phyloP scores from a whole-genome alignment of 208 protist genomes.

The Leishmania mexicana region DNA sequence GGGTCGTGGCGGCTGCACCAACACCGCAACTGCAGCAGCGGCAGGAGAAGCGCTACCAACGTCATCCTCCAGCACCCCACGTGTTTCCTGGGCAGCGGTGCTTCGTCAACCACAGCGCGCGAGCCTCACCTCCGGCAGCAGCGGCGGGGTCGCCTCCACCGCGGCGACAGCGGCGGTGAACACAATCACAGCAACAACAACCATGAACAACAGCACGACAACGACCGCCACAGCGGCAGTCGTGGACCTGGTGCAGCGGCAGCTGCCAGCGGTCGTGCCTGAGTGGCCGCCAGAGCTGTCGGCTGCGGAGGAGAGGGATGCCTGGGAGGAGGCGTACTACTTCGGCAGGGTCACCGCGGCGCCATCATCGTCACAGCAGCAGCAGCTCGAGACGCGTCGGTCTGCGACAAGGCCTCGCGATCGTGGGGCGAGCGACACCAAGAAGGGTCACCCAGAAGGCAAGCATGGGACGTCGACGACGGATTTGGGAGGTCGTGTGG shows the following conservation, averaged over 20 bases:
- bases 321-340: conserved; percentile 28
- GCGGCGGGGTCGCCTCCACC: neutral
- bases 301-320: conserved; percentile 30
- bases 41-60: neutral
- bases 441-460: neutral
- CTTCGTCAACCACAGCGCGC: conserved; percentile 8
- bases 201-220: conserved; percentile 23
- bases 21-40: neutral
- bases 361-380: neutral
- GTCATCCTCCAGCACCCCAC: neutral
- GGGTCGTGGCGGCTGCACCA: neutral
- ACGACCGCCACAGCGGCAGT: conserved; percentile 3
- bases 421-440: neutral
- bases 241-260: neutral
- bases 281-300: conserved; percentile 31
- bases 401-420: neutral
- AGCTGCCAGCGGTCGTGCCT: neutral
- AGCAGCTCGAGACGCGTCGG: neutral
- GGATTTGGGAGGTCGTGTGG: neutral
- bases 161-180: neutral
- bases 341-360: neutral
- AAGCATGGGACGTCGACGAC: neutral
- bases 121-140: conserved; percentile 1
- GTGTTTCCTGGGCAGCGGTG: conserved; percentile 26
- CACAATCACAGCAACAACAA: conserved; percentile 7